phyloP scores from a whole-genome alignment of 306 rosid genomes.

The Coriaria nepalensis region DNA sequence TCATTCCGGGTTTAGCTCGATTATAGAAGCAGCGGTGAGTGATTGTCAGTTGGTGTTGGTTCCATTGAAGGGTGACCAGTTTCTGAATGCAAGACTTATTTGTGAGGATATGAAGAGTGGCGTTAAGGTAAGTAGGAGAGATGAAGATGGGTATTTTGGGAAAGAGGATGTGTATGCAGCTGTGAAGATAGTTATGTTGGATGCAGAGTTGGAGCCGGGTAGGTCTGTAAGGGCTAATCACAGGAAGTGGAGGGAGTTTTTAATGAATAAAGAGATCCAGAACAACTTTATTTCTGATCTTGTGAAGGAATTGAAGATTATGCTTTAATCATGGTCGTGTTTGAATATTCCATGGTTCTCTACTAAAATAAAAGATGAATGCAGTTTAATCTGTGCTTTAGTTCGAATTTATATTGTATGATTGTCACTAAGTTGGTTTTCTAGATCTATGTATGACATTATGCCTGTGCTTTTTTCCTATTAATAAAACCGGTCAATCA shows the following conservation, averaged over 20 bases:
- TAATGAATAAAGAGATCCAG: slow-evolving; percentile 18
- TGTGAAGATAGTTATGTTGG: slow-evolving; percentile 23
- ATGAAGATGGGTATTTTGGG: slow-evolving; percentile 29
- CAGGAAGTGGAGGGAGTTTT: slow-evolving; percentile 26
- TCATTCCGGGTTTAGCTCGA: slow-evolving; percentile 42
- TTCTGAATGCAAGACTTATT: slow-evolving; percentile 31
- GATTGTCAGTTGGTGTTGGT: slow-evolving; percentile 33
- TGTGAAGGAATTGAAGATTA: slow-evolving; percentile 6
- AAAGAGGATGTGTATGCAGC: slow-evolving; percentile 27
- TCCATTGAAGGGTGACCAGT: slow-evolving; percentile 38
- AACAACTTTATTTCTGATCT: slow-evolving; percentile 23
- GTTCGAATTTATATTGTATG: too few species aligned
- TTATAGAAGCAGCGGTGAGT: slow-evolving; percentile 32
- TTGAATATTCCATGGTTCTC: too few species aligned
- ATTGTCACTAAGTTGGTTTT: too few species aligned
- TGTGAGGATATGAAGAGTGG: slow-evolving; percentile 20
- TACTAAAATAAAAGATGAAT: too few species aligned
- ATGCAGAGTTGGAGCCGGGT: slow-evolving; percentile 17
- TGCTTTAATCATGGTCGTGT: too few species aligned
- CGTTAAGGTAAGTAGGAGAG: slow-evolving; percentile 29
- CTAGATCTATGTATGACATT: too few species aligned
- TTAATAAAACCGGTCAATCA: too few species aligned
- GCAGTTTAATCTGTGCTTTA: too few species aligned
- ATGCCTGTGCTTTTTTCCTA: too few species aligned
- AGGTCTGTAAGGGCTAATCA: slow-evolving; percentile 25